Conservation (phyloP, 306 rosid species). For the Ormosia semicastrata region DNA sequence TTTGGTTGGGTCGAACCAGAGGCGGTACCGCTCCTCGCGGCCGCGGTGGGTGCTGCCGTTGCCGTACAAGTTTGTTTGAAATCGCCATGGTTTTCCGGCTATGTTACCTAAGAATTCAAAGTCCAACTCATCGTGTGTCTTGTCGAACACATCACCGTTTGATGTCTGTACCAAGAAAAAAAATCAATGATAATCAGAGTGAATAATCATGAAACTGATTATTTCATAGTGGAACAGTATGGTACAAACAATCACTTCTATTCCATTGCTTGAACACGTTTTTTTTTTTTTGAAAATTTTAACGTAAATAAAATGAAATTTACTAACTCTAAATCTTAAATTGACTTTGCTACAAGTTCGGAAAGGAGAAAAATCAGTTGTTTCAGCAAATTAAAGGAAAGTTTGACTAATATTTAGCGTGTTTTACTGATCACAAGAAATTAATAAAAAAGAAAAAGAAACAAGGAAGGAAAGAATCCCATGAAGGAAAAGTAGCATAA, state of each 20-base stretch:
- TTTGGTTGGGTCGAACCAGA: conserved; percentile 90
- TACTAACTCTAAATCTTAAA: not conserved
- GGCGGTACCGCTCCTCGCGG: conserved; percentile 86
- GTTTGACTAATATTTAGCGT: conserved; percentile 18
- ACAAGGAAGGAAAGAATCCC: conserved; percentile 17
- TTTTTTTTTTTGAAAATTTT: not conserved
- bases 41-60: conserved; percentile 93
- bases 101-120: conserved; percentile 87
- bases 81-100: conserved; percentile 88
- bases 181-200: not conserved
- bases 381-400: conserved; percentile 3
- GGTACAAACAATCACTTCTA: not conserved
- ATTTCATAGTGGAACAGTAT: not conserved
- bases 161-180: conserved; percentile 54
- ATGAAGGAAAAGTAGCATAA: not conserved
- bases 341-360: conserved; percentile 23
- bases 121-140: conserved; percentile 88
- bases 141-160: conserved; percentile 84
- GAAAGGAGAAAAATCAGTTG: not conserved
- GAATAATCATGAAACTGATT: not conserved
- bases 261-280: not conserved
- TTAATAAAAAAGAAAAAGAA: not conserved
- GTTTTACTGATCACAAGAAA: conserved; percentile 14
- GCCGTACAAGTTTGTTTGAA: conserved; percentile 91
- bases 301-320: not conserved